Base-by-base conservation (phyloP, 2,329 filamentous ascomycete species). In the Hypoxylon sp. region DNA sequence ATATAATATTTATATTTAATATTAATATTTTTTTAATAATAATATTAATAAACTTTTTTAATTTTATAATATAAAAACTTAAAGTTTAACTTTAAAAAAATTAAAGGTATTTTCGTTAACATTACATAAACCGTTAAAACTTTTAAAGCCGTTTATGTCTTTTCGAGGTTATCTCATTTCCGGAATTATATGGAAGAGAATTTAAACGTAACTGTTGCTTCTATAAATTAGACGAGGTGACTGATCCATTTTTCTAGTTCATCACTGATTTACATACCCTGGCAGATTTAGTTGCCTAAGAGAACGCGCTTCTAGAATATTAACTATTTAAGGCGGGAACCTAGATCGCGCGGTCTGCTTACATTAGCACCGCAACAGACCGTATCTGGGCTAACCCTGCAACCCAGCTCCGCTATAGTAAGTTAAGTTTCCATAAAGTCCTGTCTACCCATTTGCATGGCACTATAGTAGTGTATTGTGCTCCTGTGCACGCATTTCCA, bases 351-450 rank as follows among this genome's bases (percentile, higher is more conserved):
- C 13, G 29, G 27, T 19, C 32, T 24, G 46, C 32, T 21, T 32
- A 37, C 42, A 24, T 19, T 35, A 24, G 42, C 37, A 35, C 52
- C 29, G 47, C 39, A 44, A 29, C 21, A 59, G 47, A 64, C 53
- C 55, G 39, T 44, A 52, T 35, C 39, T 53, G 35, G 46, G 17
- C 27, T 19, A 46, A 37, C 39, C 56, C 53, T 62, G 64, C 53
- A 59, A 42, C 42, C 44, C 51, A 24, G 64, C 42, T 52, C 54
- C 58, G 58, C 59, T 50, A 48, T 62, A 67, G 42, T 67, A 58
- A 52, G 59, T 62, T 62, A 55, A 61, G 44, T 27, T 50, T 58
- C 48, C 29, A 13, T 35, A 52, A 13, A 19, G 29, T 35, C 47
- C 44, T 15, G 27, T 53, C 35, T 17, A 56, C 13, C 15, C 27